Conservation (phyloP, 78 protist genomes). For the Mantamonas sphyraenae region DNA sequence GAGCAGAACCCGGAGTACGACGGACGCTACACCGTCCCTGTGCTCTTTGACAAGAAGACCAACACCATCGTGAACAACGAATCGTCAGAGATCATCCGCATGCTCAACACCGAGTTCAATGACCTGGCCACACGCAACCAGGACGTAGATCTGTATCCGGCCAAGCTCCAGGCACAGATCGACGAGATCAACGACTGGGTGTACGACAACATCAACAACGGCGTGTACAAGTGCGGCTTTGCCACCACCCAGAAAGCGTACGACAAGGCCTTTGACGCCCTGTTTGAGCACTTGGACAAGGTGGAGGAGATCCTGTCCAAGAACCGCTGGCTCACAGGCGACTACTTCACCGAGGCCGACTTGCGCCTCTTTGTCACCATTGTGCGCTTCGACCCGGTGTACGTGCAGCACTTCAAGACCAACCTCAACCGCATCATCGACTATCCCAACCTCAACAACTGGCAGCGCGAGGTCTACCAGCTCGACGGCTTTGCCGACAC, state of each 20-base stretch:
- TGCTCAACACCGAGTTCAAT: conserved; percentile 65
- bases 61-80: conserved; percentile 78
- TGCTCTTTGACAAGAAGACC: conserved; percentile 63
- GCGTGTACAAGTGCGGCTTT: conserved; percentile 80
- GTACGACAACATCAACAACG: conserved; percentile 62
- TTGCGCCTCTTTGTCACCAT: conserved; percentile 73
- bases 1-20: conserved; percentile 14
- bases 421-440: conserved; percentile 45
- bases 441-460: conserved; percentile 58
- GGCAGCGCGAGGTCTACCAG: conserved; percentile 56
- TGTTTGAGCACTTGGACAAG: conserved; percentile 56
- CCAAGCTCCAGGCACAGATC: conserved; percentile 5
- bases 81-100: conserved; percentile 63
- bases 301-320: conserved; percentile 52
- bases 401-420: conserved; percentile 65
- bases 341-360: conserved; percentile 73
- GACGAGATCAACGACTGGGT: conserved; percentile 55
- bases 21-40: conserved; percentile 62
- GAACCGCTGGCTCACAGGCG: conserved; percentile 44
- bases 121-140: conserved; percentile 36
- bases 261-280: conserved; percentile 29
- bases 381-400: conserved; percentile 80
- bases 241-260: conserved; percentile 60
- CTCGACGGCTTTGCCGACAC: conserved; percentile 13
- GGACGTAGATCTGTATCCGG: conserved; percentile 65